Conservation (phyloP, 768 basidiomycete genomes). For the Hypholoma sublateritium region DNA sequence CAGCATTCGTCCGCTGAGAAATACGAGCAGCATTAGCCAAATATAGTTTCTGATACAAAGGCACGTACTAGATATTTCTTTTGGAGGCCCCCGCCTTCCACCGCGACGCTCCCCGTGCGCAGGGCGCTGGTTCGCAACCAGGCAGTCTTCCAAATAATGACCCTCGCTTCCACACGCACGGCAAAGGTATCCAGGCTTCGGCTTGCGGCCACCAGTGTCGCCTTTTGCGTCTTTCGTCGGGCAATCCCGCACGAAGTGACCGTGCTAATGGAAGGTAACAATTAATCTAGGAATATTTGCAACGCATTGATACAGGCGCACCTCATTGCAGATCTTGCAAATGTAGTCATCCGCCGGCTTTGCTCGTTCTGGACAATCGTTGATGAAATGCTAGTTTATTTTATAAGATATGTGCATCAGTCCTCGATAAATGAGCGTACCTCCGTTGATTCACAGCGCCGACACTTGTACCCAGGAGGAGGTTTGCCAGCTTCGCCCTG, state of each 20-base stretch:
- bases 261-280: slow-evolving; percentile 44
- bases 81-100: slow-evolving; percentile 57
- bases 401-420: not conserved
- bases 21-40: not conserved
- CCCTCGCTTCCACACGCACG: slow-evolving; percentile 85
- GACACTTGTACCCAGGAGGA: slow-evolving; percentile 75
- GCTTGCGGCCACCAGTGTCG: slow-evolving; percentile 82
- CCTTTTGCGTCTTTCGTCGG: slow-evolving; percentile 76
- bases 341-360: slow-evolving; percentile 84
- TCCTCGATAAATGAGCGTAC: slow-evolving; percentile 36
- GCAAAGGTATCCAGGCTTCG: slow-evolving; percentile 85
- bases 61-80: slow-evolving; percentile 77
- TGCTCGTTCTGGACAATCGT: slow-evolving; percentile 69
- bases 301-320: slow-evolving; percentile 27
- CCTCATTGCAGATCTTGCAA: slow-evolving; percentile 82
- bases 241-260: slow-evolving; percentile 88
- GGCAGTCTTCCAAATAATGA: slow-evolving; percentile 89
- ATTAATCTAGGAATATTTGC: not conserved
- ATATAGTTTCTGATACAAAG: not conserved
- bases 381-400: slow-evolving; percentile 65
- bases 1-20: slow-evolving; percentile 86
- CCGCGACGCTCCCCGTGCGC: slow-evolving; percentile 36
- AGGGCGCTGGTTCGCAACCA: slow-evolving; percentile 57
- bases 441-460: slow-evolving; percentile 73
- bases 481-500: slow-evolving; percentile 54